Base-by-base conservation (phyloP, 208 protist genomes). In the Kentomonas sorsogonicus region DNA sequence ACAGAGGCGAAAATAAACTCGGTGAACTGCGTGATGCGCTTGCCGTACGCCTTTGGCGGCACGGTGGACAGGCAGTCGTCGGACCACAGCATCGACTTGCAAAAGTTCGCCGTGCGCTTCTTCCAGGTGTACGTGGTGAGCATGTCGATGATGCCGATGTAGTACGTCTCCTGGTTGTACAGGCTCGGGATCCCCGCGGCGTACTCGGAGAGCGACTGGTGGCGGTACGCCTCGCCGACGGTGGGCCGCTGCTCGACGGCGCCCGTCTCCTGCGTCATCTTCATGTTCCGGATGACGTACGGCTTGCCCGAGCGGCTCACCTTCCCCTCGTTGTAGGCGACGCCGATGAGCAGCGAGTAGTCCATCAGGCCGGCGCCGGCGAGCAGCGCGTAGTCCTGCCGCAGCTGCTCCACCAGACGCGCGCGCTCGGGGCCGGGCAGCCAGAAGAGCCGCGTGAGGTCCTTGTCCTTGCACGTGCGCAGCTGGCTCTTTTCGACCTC, bases 131-230 rank as follows among this genome's bases (percentile, higher is more conserved):
- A 95, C 34, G 45, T 57, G 23, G 88, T 92, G 27, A 95, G 71
- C 53, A 89, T 77, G 60, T 95, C 88, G 51, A 95, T 95, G 31
- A 95, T 75, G 23, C 88, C 88, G 57, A 95, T 80, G 59, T 88
- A 95, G 63, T 92, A 95, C 1, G 81, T 58, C 53, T 95, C 88
- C 60, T 91, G 73, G 22, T 82, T 68, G 51, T 75, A 63, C 20
- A 91, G 25, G 61, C 83, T 91, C 44, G 50, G 57, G 23, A 95
- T 66, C 13, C 83, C 81, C 20, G 63, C 52, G 3, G 51, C 62
- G 44, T 85, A 91, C 22, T 79, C 60, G 11, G 72, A 64, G 2
- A 63, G 54, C 4, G 45, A n/a, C 16, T 63, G n/a, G 43, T 48
- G 43, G 16, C n/a, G n/a, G n/a, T n/a, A n/a, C n/a, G n/a, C n/a